Conservation (phyloP, 306 rosid genomes). For the Parietaria judaica region DNA sequence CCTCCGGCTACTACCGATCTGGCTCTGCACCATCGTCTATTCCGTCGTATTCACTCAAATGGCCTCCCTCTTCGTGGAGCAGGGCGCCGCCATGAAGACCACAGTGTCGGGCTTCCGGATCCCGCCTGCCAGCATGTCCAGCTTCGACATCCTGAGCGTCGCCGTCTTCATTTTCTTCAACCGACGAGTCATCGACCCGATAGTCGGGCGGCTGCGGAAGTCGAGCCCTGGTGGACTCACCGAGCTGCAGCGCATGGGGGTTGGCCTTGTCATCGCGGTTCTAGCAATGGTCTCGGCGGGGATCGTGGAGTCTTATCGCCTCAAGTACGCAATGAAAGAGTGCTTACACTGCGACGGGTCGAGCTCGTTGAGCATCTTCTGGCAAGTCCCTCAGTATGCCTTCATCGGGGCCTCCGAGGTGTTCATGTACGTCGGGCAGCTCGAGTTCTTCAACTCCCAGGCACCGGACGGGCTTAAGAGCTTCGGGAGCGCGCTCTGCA, state of each 20-base stretch:
- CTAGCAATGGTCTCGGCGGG: conserved; percentile 96
- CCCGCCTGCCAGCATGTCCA: conserved; percentile 98
- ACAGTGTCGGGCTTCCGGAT: conserved; percentile 57
- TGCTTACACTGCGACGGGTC: conserved; percentile 60
- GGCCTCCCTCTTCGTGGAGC: conserved; percentile 99
- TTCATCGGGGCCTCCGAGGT: conserved; percentile 97
- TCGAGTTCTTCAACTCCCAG: conserved; percentile 97
- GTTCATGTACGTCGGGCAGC: conserved; percentile 95
- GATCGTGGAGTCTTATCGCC: conserved; percentile 77
- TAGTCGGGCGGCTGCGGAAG: conserved; percentile 59
- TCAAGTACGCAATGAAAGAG: conserved; percentile 55
- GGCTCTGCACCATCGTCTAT: conserved; percentile 98
- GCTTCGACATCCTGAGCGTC: conserved; percentile 90
- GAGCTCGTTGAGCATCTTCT: conserved; percentile 82
- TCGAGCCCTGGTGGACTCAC: conserved; percentile 65
- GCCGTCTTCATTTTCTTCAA: conserved; percentile 81
- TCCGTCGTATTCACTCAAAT: conserved; percentile 96
- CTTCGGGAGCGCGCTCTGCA: conserved; percentile 94
- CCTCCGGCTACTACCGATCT: conserved; percentile 84
- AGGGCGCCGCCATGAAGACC: conserved; percentile 96
- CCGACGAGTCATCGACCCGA: conserved; percentile 76
- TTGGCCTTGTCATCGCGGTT: conserved; percentile 87
- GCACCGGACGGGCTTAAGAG: conserved; percentile 96
- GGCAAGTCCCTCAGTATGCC: conserved; percentile 96
- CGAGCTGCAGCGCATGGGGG: conserved; percentile 95